These are phyloP conservation scores for Lithohypha guttulata DNA, from an alignment of 2,329 filamentous ascomycete species.

Conservation along the genomic window DNA sequence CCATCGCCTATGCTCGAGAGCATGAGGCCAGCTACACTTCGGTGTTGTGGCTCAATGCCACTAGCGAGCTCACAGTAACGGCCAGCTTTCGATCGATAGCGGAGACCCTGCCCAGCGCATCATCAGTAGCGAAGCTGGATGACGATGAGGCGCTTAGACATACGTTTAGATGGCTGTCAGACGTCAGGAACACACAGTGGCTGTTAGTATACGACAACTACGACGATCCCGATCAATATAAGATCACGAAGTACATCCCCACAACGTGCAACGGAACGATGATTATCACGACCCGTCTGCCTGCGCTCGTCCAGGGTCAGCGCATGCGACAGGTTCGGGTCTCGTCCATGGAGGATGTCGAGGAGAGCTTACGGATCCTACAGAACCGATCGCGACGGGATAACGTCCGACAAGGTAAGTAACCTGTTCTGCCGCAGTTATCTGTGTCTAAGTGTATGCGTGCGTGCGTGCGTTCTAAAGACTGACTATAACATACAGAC, in stretches of 20 bases:
- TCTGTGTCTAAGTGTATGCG: background rate
- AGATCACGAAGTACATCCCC: conserved; percentile 15
- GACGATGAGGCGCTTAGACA: background rate
- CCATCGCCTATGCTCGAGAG: conserved; percentile 28
- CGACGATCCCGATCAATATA: conserved; percentile 15
- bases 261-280: conserved; percentile 15
- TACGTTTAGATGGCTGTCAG: conserved; percentile 15
- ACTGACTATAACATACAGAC: conserved; percentile 8
- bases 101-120: conserved; percentile 1
- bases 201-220: conserved; percentile 22
- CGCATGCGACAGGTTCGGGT: conserved; percentile 7
- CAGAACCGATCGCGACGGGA: conserved; percentile 9
- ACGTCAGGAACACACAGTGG: conserved; percentile 17
- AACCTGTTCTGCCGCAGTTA: background rate
- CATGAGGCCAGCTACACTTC: conserved; percentile 30
- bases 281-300: conserved; percentile 19
- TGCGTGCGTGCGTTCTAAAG: background rate
- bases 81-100: conserved; percentile 22
- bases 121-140: background rate
- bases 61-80: conserved; percentile 28
- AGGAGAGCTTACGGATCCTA: conserved; percentile 14
- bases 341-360: conserved; percentile 3
- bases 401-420: conserved; percentile 13
- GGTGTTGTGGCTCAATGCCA: conserved; percentile 36
- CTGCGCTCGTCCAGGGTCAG: conserved; percentile 8